A percentile compares a stretch with the other conserved stretches of the same genome.
phyloP scores from a whole-genome alignment of 176 grass and related monocot species.

The Juncus effusus region DNA sequence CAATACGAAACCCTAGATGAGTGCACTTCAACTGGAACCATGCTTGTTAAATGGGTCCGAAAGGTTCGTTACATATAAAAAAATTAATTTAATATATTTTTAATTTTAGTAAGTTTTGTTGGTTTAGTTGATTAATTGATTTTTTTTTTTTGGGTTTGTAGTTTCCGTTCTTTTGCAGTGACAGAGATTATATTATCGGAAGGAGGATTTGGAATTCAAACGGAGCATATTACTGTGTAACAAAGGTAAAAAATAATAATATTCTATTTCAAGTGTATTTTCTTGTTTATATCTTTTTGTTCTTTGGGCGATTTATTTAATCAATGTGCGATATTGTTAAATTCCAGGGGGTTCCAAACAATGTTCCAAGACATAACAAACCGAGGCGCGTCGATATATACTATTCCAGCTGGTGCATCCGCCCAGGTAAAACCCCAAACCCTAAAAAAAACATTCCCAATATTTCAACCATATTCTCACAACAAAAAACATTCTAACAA shows the following conservation, averaged over 20 bases:
- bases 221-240: constrained; percentile 74
- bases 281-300: too few species aligned
- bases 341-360: constrained; percentile 67
- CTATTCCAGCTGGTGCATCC: constrained; percentile 99
- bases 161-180: constrained; percentile 96
- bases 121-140: neutral
- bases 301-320: neutral
- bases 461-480: neutral
- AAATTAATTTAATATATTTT: constrained; percentile 2
- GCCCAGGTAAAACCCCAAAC: constrained; percentile 47
- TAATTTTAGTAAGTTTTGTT: constrained; percentile 7
- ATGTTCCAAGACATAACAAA: constrained; percentile 66
- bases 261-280: neutral
- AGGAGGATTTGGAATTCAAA: constrained; percentile 83
- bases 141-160: constrained; percentile 30
- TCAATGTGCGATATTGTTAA: neutral
- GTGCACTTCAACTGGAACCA: constrained; percentile 53
- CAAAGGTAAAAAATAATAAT: constrained; percentile 45
- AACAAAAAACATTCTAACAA: neutral
- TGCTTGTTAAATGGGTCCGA: constrained; percentile 84
- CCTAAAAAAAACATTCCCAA: neutral
- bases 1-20: constrained; percentile 60
- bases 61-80: constrained; percentile 45
- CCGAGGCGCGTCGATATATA: constrained; percentile 90
- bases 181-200: constrained; percentile 87